Evolutionary conservation across 768 basidiomycete genomes (phyloP).

Genomic region (Trametes coccinea): DNA sequence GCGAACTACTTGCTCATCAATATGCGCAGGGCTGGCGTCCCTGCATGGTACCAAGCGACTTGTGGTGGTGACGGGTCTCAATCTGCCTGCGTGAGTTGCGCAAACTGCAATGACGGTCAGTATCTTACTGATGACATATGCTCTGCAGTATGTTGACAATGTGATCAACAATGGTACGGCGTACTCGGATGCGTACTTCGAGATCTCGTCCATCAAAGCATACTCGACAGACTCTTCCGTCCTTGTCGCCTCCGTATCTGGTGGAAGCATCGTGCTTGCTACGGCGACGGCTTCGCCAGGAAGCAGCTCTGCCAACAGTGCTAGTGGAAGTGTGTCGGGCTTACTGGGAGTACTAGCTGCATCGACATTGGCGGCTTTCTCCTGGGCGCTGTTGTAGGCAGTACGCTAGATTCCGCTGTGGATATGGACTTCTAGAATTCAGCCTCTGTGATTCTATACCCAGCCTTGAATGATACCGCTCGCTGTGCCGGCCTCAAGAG

Average conservation of each 20-base stretch:
- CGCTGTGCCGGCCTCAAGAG: not conserved
- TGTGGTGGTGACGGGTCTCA: conserved; percentile 41
- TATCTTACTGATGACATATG: not conserved
- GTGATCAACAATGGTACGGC: conserved; percentile 48
- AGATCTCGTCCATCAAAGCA: conserved; percentile 58
- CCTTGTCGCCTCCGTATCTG: conserved; percentile 10
- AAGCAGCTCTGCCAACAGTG: not conserved
- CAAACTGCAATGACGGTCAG: not conserved
- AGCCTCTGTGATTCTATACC: not conserved
- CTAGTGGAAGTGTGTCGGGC: not conserved
- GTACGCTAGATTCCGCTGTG: too few species aligned
- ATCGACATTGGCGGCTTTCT: not conserved
- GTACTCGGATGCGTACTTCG: conserved; percentile 58
- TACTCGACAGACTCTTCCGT: conserved; percentile 33
- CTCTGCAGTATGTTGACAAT: conserved; percentile 43
- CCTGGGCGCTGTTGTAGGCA: conserved; percentile 8
- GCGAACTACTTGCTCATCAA: not conserved
- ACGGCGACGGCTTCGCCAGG: not conserved
- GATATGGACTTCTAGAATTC: not conserved
- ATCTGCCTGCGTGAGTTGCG: conserved; percentile 27
- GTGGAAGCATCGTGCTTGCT: conserved; percentile 4
- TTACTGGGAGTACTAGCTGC: not conserved
- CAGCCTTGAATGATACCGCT: not conserved
- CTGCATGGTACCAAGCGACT: conserved; percentile 42
- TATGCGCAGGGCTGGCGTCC: conserved; percentile 49